These are phyloP conservation scores for Geotrichum cucujoidarum DNA, from an alignment of 1,139 yeast species.

Conservation along the genomic window DNA sequence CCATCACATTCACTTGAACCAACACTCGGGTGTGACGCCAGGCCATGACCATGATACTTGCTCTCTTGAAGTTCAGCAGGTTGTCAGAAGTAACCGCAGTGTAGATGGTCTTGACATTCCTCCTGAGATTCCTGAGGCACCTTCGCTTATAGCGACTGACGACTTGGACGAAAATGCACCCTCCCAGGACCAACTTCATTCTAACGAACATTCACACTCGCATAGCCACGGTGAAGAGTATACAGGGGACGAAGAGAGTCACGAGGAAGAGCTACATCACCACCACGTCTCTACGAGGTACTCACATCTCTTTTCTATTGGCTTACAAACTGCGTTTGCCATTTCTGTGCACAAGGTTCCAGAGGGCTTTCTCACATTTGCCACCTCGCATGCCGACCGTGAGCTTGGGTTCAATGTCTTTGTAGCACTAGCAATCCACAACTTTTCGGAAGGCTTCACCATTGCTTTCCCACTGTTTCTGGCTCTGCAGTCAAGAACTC, in stretches of 20 bases:
- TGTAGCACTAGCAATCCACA: slow-evolving; percentile 78
- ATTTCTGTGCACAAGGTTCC: slow-evolving; percentile 88
- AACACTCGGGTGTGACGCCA: background rate
- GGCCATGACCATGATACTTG: background rate
- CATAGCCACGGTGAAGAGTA: background rate
- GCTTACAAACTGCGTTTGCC: slow-evolving; percentile 84
- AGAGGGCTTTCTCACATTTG: slow-evolving; percentile 85
- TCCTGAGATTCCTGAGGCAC: background rate
- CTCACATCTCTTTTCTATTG: slow-evolving; percentile 74
- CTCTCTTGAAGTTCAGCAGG: no score
- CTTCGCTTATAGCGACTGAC: background rate
- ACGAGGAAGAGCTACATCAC: slow-evolving; percentile 49
- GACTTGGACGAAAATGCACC: background rate
- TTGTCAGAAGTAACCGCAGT: background rate
- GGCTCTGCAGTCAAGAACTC: slow-evolving; percentile 56
- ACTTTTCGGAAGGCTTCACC: slow-evolving; percentile 91
- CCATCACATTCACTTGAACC: slow-evolving; percentile 14
- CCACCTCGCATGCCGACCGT: slow-evolving; percentile 71
- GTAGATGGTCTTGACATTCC: background rate
- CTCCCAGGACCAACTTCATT: background rate
- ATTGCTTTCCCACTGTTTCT: slow-evolving; percentile 88
- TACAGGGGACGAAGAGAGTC: slow-evolving; percentile 5
- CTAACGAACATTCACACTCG: no score
- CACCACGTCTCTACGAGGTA: slow-evolving; percentile 76
- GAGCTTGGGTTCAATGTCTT: slow-evolving; percentile 74